Evolutionary conservation across 352 stramenopile genomes (phyloP).

Genomic region (Thalassiosira livingstoniorum): DNA sequence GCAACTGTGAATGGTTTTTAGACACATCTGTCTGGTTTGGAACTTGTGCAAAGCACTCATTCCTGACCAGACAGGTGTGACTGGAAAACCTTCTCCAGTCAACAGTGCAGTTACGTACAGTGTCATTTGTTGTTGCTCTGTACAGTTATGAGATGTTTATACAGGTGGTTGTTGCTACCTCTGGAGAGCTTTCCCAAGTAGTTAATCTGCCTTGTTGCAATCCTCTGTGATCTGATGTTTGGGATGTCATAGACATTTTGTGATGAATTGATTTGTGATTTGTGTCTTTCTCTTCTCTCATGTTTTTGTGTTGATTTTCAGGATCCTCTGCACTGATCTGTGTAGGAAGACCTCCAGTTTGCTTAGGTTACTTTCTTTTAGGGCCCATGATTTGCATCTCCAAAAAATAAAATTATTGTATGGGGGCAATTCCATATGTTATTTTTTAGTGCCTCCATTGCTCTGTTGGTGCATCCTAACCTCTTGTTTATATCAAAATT

Average conservation of each 20-base stretch:
- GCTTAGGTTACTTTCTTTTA: slow-evolving; percentile 12
- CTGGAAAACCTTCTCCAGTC: no score
- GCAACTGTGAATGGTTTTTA: no score
- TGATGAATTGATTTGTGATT: slow-evolving; percentile 29
- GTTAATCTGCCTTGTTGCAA: slow-evolving; percentile 16
- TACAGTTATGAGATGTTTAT: slow-evolving; percentile 22
- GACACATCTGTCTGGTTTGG: no score
- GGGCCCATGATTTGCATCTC: slow-evolving; percentile 44
- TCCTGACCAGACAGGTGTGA: no score
- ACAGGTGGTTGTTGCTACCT: not conserved
- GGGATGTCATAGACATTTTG: slow-evolving; percentile 37
- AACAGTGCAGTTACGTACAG: no score
- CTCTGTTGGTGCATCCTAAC: slow-evolving; percentile 12
- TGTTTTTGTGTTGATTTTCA: slow-evolving; percentile 35
- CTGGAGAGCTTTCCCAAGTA: slow-evolving; percentile 37
- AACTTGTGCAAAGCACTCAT: no score
- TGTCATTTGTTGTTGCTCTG: slow-evolving; percentile 18
- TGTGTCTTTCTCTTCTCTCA: slow-evolving; percentile 22
- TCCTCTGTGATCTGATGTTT: not conserved
- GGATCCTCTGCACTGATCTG: slow-evolving; percentile 26
- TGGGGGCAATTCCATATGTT: slow-evolving; percentile 14
- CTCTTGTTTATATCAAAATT: slow-evolving; percentile 19
- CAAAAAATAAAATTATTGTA: slow-evolving; percentile 40
- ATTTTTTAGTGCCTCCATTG: slow-evolving; percentile 8
- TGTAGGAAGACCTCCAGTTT: slow-evolving; percentile 43